Percentiles rank a stretch among this genome's conserved stretches.
Evolutionary conservation across 2,329 filamentous ascomycete species (phyloP).

Genomic region (Colletotrichum sp.): DNA sequence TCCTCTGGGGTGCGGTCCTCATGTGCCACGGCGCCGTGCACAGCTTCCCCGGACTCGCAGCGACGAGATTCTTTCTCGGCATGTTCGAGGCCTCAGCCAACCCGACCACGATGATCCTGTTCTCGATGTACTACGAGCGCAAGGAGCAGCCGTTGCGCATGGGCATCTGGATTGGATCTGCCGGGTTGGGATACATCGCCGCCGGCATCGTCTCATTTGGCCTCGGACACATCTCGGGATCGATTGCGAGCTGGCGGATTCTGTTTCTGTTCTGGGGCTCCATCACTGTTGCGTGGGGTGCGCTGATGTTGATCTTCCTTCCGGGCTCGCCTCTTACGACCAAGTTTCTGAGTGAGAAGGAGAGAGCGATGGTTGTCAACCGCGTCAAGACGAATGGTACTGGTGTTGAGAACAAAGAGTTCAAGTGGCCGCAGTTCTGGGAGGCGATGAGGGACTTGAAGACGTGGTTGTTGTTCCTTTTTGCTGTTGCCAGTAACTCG

Average conservation of each 20-base stretch:
- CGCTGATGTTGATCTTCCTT: slow-evolving; percentile 63
- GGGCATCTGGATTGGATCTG: slow-evolving; percentile 69
- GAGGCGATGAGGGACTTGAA: slow-evolving; percentile 53
- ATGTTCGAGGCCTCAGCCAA: slow-evolving; percentile 33
- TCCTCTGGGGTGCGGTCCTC: slow-evolving; percentile 49
- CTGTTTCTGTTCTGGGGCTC: slow-evolving; percentile 68
- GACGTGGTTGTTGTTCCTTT: slow-evolving; percentile 63
- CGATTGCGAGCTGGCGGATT: slow-evolving; percentile 42
- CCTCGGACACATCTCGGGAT: slow-evolving; percentile 53
- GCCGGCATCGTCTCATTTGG: slow-evolving; percentile 62
- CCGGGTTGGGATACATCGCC: slow-evolving; percentile 60
- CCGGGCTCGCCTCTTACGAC: slow-evolving; percentile 60
- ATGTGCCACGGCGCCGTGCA: slow-evolving; percentile 28
- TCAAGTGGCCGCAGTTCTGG: slow-evolving; percentile 69
- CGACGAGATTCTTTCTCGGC: slow-evolving; percentile 24
- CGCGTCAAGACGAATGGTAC: slow-evolving; percentile 77
- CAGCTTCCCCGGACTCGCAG: slow-evolving; percentile 19
- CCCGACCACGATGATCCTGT: slow-evolving; percentile 51
- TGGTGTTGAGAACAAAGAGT: slow-evolving; percentile 74
- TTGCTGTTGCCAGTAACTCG: slow-evolving; percentile 68
- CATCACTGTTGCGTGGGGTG: slow-evolving; percentile 61
- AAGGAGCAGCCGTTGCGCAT: slow-evolving; percentile 66
- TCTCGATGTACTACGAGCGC: slow-evolving; percentile 50
- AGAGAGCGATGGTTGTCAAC: slow-evolving; percentile 71
- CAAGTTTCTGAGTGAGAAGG: slow-evolving; percentile 62